Evolutionary conservation across 495 filamentous ascomycete genomes (phyloP).

Genomic region (Recurvomyces mirabilis): DNA sequence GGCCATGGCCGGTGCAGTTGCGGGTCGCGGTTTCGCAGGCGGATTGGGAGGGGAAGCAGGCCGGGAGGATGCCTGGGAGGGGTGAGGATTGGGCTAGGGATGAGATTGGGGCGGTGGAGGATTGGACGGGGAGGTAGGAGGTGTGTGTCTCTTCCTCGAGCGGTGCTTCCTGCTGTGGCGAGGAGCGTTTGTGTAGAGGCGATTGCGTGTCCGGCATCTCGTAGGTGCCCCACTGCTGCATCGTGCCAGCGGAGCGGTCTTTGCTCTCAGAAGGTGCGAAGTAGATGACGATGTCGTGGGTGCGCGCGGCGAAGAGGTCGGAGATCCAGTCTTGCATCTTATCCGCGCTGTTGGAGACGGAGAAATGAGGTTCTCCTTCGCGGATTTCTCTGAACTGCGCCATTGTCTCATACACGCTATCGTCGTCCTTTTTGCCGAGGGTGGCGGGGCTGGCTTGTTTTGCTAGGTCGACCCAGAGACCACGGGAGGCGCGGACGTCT

Average conservation of each 20-base stretch:
- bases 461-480: slow-evolving; percentile 6
- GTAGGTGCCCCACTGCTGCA: slow-evolving; percentile 19
- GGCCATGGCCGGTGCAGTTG: slow-evolving; percentile 66
- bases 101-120: slow-evolving; percentile 21
- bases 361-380: too few relatives aligned
- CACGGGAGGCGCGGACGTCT: not conserved
- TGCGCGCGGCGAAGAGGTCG: too few relatives aligned
- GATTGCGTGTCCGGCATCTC: slow-evolving; percentile 11
- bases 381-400: not conserved
- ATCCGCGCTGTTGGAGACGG: too few relatives aligned
- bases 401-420: not conserved
- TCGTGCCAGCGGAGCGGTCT: too few relatives aligned
- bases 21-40: slow-evolving; percentile 52
- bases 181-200: slow-evolving; percentile 10
- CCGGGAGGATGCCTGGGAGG: slow-evolving; percentile 34
- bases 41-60: slow-evolving; percentile 54
- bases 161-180: slow-evolving; percentile 4
- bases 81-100: slow-evolving; percentile 19
- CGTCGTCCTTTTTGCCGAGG: not conserved
- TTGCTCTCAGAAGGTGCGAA: not conserved
- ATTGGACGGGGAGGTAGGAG: slow-evolving; percentile 9
- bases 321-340: too few relatives aligned
- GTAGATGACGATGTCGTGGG: not conserved
- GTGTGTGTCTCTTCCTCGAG: not conserved
- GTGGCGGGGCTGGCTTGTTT: not conserved